A percentile compares a stretch with the other conserved stretches of the same genome.
Conservation (phyloP, 2,329 filamentous ascomycete genomes). For the Polytolypa hystricis region DNA sequence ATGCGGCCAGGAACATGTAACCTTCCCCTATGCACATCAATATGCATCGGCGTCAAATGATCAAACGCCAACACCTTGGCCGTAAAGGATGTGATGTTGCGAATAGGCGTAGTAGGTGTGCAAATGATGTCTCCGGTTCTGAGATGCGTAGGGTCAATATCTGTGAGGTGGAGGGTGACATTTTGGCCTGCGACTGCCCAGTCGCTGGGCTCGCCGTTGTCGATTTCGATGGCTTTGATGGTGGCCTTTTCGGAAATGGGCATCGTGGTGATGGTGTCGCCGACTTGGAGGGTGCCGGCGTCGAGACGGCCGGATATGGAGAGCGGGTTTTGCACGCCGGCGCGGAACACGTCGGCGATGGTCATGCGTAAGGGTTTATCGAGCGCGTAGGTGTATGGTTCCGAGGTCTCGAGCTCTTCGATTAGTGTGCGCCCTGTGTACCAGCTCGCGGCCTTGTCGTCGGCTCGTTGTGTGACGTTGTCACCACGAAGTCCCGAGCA, state of each 20-base stretch:
- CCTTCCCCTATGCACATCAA: slow-evolving; percentile 80
- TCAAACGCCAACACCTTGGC: slow-evolving; percentile 84
- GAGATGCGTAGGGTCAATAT: slow-evolving; percentile 76
- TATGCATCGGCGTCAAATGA: slow-evolving; percentile 72
- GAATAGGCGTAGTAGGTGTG: slow-evolving; percentile 53
- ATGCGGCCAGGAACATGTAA: slow-evolving; percentile 70
- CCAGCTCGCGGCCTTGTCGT: slow-evolving; percentile 54
- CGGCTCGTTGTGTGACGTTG: slow-evolving; percentile 54
- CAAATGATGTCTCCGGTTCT: slow-evolving; percentile 81
- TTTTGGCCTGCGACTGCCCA: slow-evolving; percentile 94
- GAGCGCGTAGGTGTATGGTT: slow-evolving; percentile 59
- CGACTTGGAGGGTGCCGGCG: slow-evolving; percentile 69
- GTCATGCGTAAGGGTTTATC: slow-evolving; percentile 75
- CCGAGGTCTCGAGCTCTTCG: slow-evolving; percentile 72
- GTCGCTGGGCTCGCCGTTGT: slow-evolving; percentile 59
- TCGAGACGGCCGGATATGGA: slow-evolving; percentile 82
- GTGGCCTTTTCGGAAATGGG: slow-evolving; percentile 71
- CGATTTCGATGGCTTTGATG: slow-evolving; percentile 70
- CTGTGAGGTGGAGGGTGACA: slow-evolving; percentile 66
- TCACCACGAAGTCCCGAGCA: slow-evolving; percentile 82
- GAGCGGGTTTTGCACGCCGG: slow-evolving; percentile 66
- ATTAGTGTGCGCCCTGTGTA: slow-evolving; percentile 70
- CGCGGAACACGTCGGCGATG: slow-evolving; percentile 76
- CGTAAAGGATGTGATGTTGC: slow-evolving; percentile 61
- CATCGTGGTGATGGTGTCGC: slow-evolving; percentile 67